Evolutionary conservation across 345 rosid genomes (phyloP).

Genomic region (Arabis alpina): DNA sequence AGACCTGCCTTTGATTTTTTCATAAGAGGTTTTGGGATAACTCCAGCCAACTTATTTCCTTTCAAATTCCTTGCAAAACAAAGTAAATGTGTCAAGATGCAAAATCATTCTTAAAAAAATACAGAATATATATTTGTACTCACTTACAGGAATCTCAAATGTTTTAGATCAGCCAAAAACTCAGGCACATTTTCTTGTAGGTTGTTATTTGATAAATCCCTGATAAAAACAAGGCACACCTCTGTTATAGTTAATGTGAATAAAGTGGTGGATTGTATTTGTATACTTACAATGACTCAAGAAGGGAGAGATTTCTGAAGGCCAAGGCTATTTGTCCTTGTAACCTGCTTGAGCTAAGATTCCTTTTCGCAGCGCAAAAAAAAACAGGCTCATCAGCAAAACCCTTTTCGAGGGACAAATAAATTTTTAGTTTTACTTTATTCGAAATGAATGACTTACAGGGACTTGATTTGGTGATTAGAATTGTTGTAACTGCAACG

Average conservation of each 20-base stretch:
- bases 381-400: no score
- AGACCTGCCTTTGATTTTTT: conserved; percentile 44
- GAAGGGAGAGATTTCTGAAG: conserved; percentile 38
- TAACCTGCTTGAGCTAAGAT: conserved; percentile 56
- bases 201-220: conserved; percentile 64
- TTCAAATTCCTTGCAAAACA: conserved; percentile 48
- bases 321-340: conserved; percentile 44
- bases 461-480: conserved; percentile 44
- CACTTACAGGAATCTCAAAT: conserved; percentile 50
- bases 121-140: not conserved
- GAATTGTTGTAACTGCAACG: conserved; percentile 41
- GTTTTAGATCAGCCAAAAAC: conserved; percentile 46
- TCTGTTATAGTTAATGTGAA: conserved; percentile 10
- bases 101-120: not conserved
- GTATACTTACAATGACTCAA: conserved; percentile 52
- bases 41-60: conserved; percentile 58
- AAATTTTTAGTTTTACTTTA: no score
- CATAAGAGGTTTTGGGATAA: conserved; percentile 49
- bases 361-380: no score
- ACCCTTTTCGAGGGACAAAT: no score
- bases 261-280: not conserved
- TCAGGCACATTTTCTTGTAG: conserved; percentile 52
- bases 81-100: conserved; percentile 11
- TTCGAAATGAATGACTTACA: no score
- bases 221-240: conserved; percentile 23